Evolutionary conservation across 768 basidiomycete genomes (phyloP).

Genomic region (Serendipita vermifera): DNA sequence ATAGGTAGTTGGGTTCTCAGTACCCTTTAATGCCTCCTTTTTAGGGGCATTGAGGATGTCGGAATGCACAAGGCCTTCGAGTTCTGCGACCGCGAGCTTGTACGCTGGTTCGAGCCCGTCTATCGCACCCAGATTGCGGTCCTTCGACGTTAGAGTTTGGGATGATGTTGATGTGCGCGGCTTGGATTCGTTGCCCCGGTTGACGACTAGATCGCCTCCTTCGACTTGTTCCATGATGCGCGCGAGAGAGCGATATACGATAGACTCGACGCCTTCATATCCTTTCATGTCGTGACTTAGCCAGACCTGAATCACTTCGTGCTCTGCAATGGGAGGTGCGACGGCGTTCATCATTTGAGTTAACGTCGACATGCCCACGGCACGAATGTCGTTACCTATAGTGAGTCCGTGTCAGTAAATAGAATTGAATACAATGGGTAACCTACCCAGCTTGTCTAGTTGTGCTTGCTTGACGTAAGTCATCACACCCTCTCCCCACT

Average conservation of each 20-base stretch:
- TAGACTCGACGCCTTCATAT: slow-evolving; percentile 85
- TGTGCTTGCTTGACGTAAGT: slow-evolving; percentile 83
- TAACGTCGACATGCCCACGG: slow-evolving; percentile 75
- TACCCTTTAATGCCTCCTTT: slow-evolving; percentile 10
- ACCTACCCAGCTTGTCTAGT: slow-evolving; percentile 75
- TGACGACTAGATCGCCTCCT: slow-evolving; percentile 81
- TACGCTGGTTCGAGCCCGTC: slow-evolving; percentile 75
- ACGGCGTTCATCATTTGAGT: slow-evolving; percentile 91
- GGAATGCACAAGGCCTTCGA: slow-evolving; percentile 61
- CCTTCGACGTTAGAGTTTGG: slow-evolving; percentile 17
- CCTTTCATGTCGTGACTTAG: slow-evolving; percentile 93
- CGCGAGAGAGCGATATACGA: slow-evolving; percentile 81
- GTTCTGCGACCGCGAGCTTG: slow-evolving; percentile 50
- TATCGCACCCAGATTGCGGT: slow-evolving; percentile 66
- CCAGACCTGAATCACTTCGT: slow-evolving; percentile 95
- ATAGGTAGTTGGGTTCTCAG: slow-evolving; percentile 57
- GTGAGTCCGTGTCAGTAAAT: no score
- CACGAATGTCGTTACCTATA: slow-evolving; percentile 78
- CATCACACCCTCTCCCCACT: slow-evolving; percentile 75
- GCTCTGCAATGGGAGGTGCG: slow-evolving; percentile 95
- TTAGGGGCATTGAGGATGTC: slow-evolving; percentile 17
- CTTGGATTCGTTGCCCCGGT: slow-evolving; percentile 62
- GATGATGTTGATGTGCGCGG: slow-evolving; percentile 43
- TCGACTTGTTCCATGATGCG: slow-evolving; percentile 89
- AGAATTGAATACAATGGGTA: background rate